Evolutionary conservation across 257 asterid genomes (phyloP).

Genomic region (Przewalskia tangutica): DNA sequence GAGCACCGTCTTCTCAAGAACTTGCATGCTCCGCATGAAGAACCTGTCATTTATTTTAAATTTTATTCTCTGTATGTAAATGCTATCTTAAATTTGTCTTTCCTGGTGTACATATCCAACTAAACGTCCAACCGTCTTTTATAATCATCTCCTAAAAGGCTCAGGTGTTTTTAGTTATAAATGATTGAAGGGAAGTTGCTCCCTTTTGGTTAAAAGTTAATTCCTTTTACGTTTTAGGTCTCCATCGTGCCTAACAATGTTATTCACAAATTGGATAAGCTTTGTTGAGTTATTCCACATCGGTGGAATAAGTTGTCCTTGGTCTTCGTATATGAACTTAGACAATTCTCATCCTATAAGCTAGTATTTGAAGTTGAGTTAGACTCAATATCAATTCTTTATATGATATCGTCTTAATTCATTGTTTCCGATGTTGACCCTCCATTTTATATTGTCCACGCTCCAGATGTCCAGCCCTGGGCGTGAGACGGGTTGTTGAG

Average conservation of each 20-base stretch:
- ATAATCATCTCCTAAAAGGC: slow-evolving; percentile 22
- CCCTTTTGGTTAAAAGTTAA: slow-evolving; percentile 27
- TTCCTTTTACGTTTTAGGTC: slow-evolving; percentile 38
- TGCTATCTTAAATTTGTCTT: background rate
- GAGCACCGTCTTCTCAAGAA: slow-evolving; percentile 62
- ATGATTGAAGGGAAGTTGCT: slow-evolving; percentile 24
- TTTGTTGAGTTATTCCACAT: background rate
- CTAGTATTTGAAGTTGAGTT: no score
- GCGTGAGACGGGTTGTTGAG: no score
- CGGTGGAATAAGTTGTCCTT: no score
- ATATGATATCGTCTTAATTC: no score
- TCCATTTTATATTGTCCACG: no score
- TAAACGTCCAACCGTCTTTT: slow-evolving; percentile 18
- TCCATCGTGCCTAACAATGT: slow-evolving; percentile 60
- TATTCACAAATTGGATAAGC: slow-evolving; percentile 44
- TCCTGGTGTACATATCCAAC: background rate
- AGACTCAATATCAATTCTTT: no score
- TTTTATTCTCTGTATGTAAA: slow-evolving; percentile 3
- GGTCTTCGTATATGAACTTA: no score
- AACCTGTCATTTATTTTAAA: slow-evolving; percentile 32
- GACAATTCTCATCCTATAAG: no score
- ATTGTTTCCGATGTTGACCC: no score
- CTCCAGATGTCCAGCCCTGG: no score
- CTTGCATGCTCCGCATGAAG: slow-evolving; percentile 76
- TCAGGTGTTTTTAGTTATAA: slow-evolving; percentile 6